Base-by-base conservation (phyloP, 768 basidiomycete genomes). In the Xanthoconium stramineum region DNA sequence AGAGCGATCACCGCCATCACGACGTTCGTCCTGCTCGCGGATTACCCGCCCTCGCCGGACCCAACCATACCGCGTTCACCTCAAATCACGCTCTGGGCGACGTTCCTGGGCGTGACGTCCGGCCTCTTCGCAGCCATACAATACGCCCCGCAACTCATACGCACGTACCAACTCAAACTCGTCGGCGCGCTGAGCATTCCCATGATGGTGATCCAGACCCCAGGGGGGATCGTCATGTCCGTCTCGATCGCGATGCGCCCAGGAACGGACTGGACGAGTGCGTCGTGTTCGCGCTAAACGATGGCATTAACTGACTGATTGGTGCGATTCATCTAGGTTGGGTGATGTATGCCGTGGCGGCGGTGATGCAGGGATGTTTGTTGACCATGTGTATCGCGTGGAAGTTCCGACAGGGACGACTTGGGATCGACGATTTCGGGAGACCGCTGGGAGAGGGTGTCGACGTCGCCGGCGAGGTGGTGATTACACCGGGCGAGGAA, bases 121-220 rank as follows among this genome's bases (percentile, higher is more conserved):
- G 88, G 91, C 3, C 37, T 85, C 1, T 81, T 97, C 6, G 89
- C 94, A 1, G 82, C 83, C 5, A 74, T 89, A 6, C 95, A 99
- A 71, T 99, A 98, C 58, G 80, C 85, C 0, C 95, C 96, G 0
- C 95, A 97, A 69, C 76, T 99, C 28, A 61, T 82, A 13, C 84
- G 87, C 57, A 98, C 95, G 1, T 97, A 88, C 63, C 75, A 74
- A 6, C 71, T 81, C 32, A 88, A 85, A 65, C 81, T 96, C 13
- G 94, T 98, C 10, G 96, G 96, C 3, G 93, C 94, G 0, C 76
- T 98, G 15, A 94, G 92, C 65, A 90, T 99, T 54, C 88, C 89
- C 1, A 98, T 93, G 85, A 98, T 99, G 96, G 74, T 83, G 47
- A 91, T 99, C 15, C 96, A 98, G 72, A 92, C 84, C 13, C 94